Conservation (phyloP, 2,329 filamentous ascomycete genomes). For the Cladophialophora exuberans region DNA sequence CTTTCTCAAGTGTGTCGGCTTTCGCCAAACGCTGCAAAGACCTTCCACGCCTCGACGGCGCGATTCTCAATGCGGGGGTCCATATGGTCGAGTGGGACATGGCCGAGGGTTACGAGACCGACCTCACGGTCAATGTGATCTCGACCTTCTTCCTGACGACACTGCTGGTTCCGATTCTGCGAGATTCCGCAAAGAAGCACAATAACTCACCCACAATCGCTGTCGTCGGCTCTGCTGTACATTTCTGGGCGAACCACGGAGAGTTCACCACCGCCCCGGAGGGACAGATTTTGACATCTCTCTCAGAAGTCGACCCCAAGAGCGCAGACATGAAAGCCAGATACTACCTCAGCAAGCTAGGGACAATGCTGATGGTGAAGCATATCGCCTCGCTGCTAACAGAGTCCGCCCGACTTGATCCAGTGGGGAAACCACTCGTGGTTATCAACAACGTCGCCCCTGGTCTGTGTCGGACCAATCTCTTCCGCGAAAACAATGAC, state of each 20-base stretch:
- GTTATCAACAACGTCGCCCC: background rate
- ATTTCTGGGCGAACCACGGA: constrained; percentile 16
- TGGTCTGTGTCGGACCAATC: background rate
- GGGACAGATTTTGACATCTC: background rate
- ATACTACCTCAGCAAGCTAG: constrained; percentile 35
- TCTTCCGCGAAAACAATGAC: background rate
- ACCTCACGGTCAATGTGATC: constrained; percentile 37
- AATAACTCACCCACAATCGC: constrained; percentile 4
- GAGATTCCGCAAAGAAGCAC: constrained; percentile 30
- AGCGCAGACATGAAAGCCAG: constrained; percentile 33
- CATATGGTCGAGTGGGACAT: constrained; percentile 25
- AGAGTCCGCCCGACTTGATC: background rate
- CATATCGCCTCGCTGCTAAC: background rate
- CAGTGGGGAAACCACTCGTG: constrained; percentile 1
- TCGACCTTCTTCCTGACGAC: constrained; percentile 30
- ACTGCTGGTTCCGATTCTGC: constrained; percentile 28
- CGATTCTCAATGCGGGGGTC: constrained; percentile 86
- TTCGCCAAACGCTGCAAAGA: constrained; percentile 37
- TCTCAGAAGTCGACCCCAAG: background rate
- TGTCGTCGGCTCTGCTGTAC: constrained; percentile 31
- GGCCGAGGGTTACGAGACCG: background rate
- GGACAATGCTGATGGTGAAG: background rate
- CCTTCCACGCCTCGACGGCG: constrained; percentile 67
- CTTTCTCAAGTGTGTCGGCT: constrained; percentile 42
- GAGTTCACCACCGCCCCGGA: background rate